Percentiles rank a stretch among this genome's conserved stretches.
phyloP scores from a whole-genome alignment of 2,329 filamentous ascomycete genomes.

The Aspergillus texensis region DNA sequence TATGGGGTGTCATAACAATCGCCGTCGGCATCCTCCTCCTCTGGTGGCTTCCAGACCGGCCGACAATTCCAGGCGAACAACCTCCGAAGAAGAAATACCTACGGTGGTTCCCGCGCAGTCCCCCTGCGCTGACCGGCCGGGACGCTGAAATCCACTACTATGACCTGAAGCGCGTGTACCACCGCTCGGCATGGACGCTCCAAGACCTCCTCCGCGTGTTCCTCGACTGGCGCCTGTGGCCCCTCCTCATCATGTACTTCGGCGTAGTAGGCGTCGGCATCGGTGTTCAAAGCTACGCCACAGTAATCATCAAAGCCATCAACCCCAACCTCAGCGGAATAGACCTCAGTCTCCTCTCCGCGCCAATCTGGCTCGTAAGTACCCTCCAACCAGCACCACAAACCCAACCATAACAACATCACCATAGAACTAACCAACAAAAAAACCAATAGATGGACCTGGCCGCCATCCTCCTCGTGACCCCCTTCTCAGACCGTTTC shows the following conservation, averaged over 20 bases:
- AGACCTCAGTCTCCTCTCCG: conserved; percentile 78
- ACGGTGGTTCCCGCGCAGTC: conserved; percentile 68
- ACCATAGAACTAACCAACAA: conserved; percentile 4
- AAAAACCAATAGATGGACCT: conserved; percentile 70
- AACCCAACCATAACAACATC: not conserved
- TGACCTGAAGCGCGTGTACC: conserved; percentile 79
- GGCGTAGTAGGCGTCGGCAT: conserved; percentile 92
- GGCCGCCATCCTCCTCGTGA: conserved; percentile 81
- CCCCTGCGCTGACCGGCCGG: conserved; percentile 72
- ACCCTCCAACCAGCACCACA: not conserved
- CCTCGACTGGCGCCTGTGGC: conserved; percentile 86
- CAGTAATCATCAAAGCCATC: conserved; percentile 80
- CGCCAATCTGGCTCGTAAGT: conserved; percentile 87
- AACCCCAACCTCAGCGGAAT: conserved; percentile 72
- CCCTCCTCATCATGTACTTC: conserved; percentile 87
- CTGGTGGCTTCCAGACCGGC: conserved; percentile 90
- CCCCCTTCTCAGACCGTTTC: conserved; percentile 84
- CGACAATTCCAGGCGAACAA: conserved; percentile 63
- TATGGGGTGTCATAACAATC: conserved; percentile 78
- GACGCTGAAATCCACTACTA: conserved; percentile 82
- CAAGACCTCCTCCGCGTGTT: conserved; percentile 71
- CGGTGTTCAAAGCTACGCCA: conserved; percentile 84
- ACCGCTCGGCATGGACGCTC: conserved; percentile 71
- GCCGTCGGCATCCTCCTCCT: conserved; percentile 72
- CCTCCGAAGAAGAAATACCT: conserved; percentile 35